Evolutionary conservation across 768 basidiomycete genomes (phyloP).

Genomic region (Leccinellum rugosiceps): DNA sequence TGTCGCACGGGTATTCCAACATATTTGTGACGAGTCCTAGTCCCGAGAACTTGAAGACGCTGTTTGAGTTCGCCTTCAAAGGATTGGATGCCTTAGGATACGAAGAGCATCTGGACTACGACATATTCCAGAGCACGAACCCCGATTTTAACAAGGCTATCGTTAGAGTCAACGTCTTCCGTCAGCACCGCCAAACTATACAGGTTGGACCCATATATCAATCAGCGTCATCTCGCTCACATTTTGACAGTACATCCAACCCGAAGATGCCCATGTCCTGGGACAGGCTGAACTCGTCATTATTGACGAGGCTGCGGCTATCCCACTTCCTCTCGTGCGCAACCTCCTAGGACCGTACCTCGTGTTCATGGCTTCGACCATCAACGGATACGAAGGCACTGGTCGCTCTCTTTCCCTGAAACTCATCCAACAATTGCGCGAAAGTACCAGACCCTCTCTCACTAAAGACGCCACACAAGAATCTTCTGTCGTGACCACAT

Average conservation of each 20-base stretch:
- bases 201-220: constrained; percentile 54
- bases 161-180: constrained; percentile 92
- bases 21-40: constrained; percentile 97
- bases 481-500: constrained; percentile 32
- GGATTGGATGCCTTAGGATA: constrained; percentile 93
- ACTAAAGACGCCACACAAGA: constrained; percentile 56
- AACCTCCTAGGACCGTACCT: constrained; percentile 95
- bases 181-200: constrained; percentile 91
- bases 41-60: constrained; percentile 94
- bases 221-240: not conserved
- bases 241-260: constrained; percentile 86
- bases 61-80: constrained; percentile 98
- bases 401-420: constrained; percentile 98
- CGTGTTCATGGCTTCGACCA: constrained; percentile 98
- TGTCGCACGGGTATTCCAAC: constrained; percentile 93
- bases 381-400: constrained; percentile 99
- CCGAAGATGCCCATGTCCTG: constrained; percentile 95
- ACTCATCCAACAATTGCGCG: constrained; percentile 94
- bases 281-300: constrained; percentile 97
- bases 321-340: constrained; percentile 92
- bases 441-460: constrained; percentile 79
- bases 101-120: constrained; percentile 97
- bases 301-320: constrained; percentile 98
- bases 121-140: constrained; percentile 92
- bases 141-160: constrained; percentile 94